phyloP scores from a whole-genome alignment of 306 rosid species.

The Astragalus membranaceus region DNA sequence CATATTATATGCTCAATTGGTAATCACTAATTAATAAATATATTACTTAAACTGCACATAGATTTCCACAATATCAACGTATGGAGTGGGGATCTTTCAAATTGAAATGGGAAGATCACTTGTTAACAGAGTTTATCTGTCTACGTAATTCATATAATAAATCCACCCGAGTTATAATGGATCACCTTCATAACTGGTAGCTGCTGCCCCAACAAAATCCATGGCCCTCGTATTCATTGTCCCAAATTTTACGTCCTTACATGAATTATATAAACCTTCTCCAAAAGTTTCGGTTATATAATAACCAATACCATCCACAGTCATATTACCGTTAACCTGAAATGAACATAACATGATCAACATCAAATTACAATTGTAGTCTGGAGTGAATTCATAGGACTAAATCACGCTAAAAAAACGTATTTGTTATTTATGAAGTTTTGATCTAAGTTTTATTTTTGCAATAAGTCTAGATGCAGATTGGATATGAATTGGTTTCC shows the following conservation, averaged over 20 bases:
- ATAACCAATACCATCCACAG: conserved; percentile 86
- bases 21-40: not conserved
- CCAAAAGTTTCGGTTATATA: conserved; percentile 57
- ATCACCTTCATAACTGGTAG: conserved; percentile 65
- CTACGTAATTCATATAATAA: conserved; percentile 1
- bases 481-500: conserved; percentile 2
- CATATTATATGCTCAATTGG: not conserved
- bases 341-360: conserved; percentile 9
- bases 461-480: not conserved
- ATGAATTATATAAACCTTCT: conserved; percentile 62
- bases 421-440: not conserved
- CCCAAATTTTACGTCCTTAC: conserved; percentile 97
- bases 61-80: not conserved
- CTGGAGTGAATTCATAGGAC: not conserved
- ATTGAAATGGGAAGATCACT: conserved; percentile 9
- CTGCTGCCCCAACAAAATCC: conserved; percentile 92
- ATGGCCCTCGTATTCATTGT: conserved; percentile 96
- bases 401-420: conserved; percentile 4
- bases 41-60: not conserved
- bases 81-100: not conserved
- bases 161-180: conserved; percentile 11
- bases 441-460: not conserved
- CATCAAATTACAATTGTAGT: conserved; percentile 7
- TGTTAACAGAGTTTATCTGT: not conserved
- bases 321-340: conserved; percentile 64